These are phyloP conservation scores for Phyllosticta paracitricarpa DNA, from an alignment of 2,329 filamentous ascomycete genomes.

Conservation along the genomic window DNA sequence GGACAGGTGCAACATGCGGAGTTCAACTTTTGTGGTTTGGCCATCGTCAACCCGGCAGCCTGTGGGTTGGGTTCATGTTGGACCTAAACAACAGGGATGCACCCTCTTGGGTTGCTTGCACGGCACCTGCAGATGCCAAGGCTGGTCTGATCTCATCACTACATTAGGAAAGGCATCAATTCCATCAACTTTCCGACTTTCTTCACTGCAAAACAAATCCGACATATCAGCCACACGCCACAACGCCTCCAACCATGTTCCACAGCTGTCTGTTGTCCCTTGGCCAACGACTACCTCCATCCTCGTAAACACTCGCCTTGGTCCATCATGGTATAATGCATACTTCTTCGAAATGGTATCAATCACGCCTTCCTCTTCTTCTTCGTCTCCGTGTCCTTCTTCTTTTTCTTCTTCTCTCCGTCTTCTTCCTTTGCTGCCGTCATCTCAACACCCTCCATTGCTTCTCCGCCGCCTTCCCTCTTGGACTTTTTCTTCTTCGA, in stretches of 20 bases:
- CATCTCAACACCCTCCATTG: slow-evolving; percentile 11
- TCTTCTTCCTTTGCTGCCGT: slow-evolving; percentile 7
- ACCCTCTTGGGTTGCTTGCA: background rate
- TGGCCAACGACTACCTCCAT: background rate
- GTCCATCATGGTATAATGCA: slow-evolving; percentile 25
- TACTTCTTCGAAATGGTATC: slow-evolving; percentile 17
- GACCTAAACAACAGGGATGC: slow-evolving; percentile 10
- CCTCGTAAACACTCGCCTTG: background rate
- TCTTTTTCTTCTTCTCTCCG: slow-evolving; percentile 15
- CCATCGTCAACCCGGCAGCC: background rate
- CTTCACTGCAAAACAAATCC: too few species aligned
- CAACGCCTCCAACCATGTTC: background rate
- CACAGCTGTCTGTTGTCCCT: background rate
- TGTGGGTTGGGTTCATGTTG: background rate
- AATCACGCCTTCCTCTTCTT: slow-evolving; percentile 25
- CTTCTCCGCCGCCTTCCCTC: slow-evolving; percentile 5
- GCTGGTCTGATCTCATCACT: slow-evolving; percentile 1
- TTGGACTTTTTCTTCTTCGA: slow-evolving; percentile 7
- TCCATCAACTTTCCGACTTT: too few species aligned
- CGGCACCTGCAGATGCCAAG: slow-evolving; percentile 10
- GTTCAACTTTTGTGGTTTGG: background rate
- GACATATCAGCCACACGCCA: background rate
- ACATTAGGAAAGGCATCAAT: background rate
- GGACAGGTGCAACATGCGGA: background rate
- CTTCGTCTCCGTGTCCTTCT: slow-evolving; percentile 24